Evolutionary conservation across 2,329 filamentous ascomycete genomes (phyloP), one percentile per base, ranked within the genome.

Genomic region (Hypoxylon sp.): DNA sequence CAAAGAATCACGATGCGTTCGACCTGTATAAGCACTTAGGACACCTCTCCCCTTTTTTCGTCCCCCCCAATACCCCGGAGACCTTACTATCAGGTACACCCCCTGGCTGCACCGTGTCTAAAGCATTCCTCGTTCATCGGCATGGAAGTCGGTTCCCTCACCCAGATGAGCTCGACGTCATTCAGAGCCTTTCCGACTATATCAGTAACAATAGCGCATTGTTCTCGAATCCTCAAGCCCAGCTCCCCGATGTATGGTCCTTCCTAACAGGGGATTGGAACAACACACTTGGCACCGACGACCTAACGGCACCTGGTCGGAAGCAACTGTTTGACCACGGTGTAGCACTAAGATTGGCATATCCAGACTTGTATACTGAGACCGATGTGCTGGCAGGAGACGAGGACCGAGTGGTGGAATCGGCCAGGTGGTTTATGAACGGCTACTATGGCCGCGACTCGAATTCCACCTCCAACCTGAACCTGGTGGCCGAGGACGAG

Each of bases 251-350:
- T 40, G 67, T 30, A 6, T 70, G 66, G 46, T 61, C 67, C 2
- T 72, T 72, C 20, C 36, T 72, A 12, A 26, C 44, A 4, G 6
- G 59, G 2, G 69, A 67, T 9, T 71, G 70, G 68, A 67, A 72
- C 48, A 65, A 48, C 51, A 70, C 59, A 26, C 63, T 72, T n/a
- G 51, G 45, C 3, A 63, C 50, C 22, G 67, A 71, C 44, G 61
- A 62, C 18, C 64, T 72, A 2, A 69, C 70, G 2, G 67, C 68
- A 3, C 50, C 64, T 18, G 69, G 70, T 3, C 67, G 69, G 0
- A 55, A 71, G 45, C 70, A 71, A 58, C 48, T 71, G 12, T 71
- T 71, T 33, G 70, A 72, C 50, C 69, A 71, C 54, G 70, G 70
- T 38, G 68, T 71, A 5, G 64, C 57, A 9, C 48, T 71, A 18